These are phyloP conservation scores for Waltergamsia citrina DNA, from an alignment of 2,329 filamentous ascomycete genomes.

Conservation along the genomic window DNA sequence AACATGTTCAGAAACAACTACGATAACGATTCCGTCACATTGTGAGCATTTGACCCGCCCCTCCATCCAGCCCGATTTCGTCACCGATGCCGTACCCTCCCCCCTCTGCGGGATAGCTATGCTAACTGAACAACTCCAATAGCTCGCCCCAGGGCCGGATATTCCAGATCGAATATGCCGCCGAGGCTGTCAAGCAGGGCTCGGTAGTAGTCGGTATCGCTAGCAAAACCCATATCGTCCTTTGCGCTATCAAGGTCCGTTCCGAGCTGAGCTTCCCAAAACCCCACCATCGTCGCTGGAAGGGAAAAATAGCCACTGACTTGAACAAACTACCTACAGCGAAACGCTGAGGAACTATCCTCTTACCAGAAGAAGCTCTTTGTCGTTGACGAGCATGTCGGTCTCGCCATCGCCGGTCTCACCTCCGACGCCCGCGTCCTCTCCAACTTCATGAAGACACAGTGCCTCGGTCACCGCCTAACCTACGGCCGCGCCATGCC, in stretches of 20 bases:
- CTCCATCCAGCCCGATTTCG: not conserved
- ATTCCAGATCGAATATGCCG: conserved; percentile 99
- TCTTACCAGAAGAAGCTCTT: conserved; percentile 99
- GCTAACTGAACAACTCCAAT: conserved; percentile 14
- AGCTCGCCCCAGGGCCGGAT: conserved; percentile 98
- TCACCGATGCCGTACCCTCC: conserved; percentile 4
- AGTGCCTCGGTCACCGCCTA: conserved; percentile 89
- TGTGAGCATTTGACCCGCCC: conserved; percentile 50
- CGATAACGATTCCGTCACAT: conserved; percentile 99
- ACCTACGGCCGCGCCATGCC: conserved; percentile 93
- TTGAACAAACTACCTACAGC: conserved; percentile 37
- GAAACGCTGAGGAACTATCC: conserved; percentile 97
- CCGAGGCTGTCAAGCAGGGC: conserved; percentile 97
- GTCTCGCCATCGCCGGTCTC: conserved; percentile 90
- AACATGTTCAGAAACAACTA: conserved; percentile 99
- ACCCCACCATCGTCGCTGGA: not conserved
- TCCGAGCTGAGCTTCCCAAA: conserved; percentile 5
- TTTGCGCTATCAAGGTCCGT: conserved; percentile 88
- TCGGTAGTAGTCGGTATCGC: conserved; percentile 95
- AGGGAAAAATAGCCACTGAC: not conserved
- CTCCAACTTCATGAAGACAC: conserved; percentile 99
- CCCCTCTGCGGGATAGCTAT: conserved; percentile 9
- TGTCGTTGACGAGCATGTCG: conserved; percentile 88
- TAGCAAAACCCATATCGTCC: conserved; percentile 95
- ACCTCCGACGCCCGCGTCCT: conserved; percentile 97